A percentile compares a stretch with the other conserved stretches of the same genome.
phyloP scores from a whole-genome alignment of 2,329 filamentous ascomycete genomes.

The Lachnellula willkommii region DNA sequence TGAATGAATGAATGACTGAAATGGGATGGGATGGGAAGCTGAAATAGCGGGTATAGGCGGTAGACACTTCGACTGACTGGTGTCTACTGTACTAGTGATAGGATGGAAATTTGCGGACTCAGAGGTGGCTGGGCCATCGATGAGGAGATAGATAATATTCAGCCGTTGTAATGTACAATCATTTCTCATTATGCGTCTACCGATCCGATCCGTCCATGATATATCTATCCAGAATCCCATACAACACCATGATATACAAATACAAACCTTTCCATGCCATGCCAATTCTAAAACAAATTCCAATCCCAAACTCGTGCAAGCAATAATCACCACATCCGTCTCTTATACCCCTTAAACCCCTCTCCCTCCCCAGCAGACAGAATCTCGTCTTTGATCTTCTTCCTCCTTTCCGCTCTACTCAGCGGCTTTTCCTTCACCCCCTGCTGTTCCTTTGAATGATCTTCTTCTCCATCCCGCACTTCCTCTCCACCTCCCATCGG shows the following conservation, averaged over 20 bases:
- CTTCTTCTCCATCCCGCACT: slow-evolving; percentile 38
- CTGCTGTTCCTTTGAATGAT: background rate
- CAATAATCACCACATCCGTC: slow-evolving; percentile 36
- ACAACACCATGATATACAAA: background rate
- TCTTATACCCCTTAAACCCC: slow-evolving; percentile 44
- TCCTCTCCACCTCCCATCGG: slow-evolving; percentile 31
- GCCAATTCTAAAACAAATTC: background rate
- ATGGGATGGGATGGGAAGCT: background rate
- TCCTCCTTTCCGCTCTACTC: slow-evolving; percentile 39
- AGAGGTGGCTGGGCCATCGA: background rate
- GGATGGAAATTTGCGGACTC: background rate
- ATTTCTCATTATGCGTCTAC: no score
- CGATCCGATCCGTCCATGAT: no score
- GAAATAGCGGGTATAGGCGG: background rate
- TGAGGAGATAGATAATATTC: background rate
- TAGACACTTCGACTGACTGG: background rate
- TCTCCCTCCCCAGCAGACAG: slow-evolving; percentile 36
- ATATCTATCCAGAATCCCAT: background rate
- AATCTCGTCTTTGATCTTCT: slow-evolving; percentile 55
- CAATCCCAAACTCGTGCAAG: background rate
- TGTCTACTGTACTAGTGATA: background rate
- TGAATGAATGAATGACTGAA: background rate
- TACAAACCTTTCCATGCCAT: background rate
- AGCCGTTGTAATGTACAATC: no score
- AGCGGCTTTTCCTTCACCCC: slow-evolving; percentile 16